Evolutionary conservation across 208 protist species (phyloP).

Genomic region (Trypanosoma avium): DNA sequence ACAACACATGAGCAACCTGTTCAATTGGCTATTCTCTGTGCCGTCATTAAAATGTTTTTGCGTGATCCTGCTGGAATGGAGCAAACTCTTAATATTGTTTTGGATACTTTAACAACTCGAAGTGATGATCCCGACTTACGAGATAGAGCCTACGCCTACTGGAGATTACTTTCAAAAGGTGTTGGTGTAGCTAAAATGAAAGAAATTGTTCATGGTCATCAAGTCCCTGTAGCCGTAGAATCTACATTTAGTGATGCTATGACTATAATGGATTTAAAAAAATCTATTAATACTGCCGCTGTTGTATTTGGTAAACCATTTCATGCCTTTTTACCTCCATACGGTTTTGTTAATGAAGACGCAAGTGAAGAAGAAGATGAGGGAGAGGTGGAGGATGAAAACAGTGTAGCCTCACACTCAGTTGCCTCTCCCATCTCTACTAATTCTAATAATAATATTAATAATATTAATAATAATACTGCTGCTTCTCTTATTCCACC

Average conservation of each 20-base stretch:
- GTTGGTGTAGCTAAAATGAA: constrained; percentile 95
- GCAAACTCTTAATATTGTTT: constrained; percentile 56
- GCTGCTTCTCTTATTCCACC: not conserved
- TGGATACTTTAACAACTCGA: constrained; percentile 75
- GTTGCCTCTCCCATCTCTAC: constrained; percentile 8
- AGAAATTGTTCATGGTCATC: constrained; percentile 86
- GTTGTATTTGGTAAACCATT: constrained; percentile 96
- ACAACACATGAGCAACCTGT: constrained; percentile 75
- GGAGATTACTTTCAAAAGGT: constrained; percentile 98
- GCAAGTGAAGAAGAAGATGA: constrained; percentile 66
- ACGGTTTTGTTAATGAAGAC: constrained; percentile 61
- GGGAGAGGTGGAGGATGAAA: constrained; percentile 41
- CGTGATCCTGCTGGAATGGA: constrained; percentile 80
- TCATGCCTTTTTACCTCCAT: constrained; percentile 91
- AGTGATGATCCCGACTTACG: constrained; percentile 97
- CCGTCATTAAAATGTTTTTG: constrained; percentile 99
- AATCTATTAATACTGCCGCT: constrained; percentile 91
- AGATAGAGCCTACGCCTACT: constrained; percentile 99
- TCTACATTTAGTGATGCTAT: constrained; percentile 90
- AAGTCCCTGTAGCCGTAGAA: constrained; percentile 92
- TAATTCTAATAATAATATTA: not conserved
- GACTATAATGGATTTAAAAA: constrained; percentile 89
- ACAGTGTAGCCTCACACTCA: not conserved
- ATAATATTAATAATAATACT: not conserved
- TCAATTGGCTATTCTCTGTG: constrained; percentile 93